Evolutionary conservation across 129 eudicot species (phyloP).

Genomic region (Sambucus nigra): DNA sequence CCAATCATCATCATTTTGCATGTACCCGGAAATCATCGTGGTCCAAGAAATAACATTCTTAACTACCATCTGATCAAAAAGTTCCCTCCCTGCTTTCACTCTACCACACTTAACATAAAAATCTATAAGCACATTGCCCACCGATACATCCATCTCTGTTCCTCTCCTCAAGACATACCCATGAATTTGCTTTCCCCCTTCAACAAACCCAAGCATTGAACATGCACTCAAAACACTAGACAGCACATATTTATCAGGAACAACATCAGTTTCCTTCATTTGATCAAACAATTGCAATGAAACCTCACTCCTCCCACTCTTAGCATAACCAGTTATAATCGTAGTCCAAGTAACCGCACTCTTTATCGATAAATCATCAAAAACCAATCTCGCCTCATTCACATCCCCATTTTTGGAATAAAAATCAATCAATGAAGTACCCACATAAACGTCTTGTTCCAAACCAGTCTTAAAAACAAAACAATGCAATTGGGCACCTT

Average conservation of each 20-base stretch:
- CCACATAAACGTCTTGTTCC: slow-evolving; percentile 49
- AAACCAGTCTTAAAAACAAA: slow-evolving; percentile 40
- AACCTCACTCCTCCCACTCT: slow-evolving; percentile 39
- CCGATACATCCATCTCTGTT: slow-evolving; percentile 44
- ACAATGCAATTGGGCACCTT: slow-evolving; percentile 41
- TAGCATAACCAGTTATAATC: slow-evolving; percentile 42
- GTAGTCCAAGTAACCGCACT: slow-evolving; percentile 54
- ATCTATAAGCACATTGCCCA: slow-evolving; percentile 52
- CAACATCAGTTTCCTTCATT: slow-evolving; percentile 37
- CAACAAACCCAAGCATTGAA: slow-evolving; percentile 30
- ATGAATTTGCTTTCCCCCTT: slow-evolving; percentile 59
- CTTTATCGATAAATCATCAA: slow-evolving; percentile 31
- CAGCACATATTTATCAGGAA: slow-evolving; percentile 48
- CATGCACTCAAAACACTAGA: slow-evolving; percentile 58
- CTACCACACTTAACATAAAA: slow-evolving; percentile 57
- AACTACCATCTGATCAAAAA: slow-evolving; percentile 44
- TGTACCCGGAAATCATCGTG: slow-evolving; percentile 66
- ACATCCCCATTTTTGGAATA: slow-evolving; percentile 37
- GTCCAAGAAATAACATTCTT: slow-evolving; percentile 63
- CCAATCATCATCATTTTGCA: slow-evolving; percentile 41
- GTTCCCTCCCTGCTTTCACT: slow-evolving; percentile 27
- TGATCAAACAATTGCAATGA: slow-evolving; percentile 36
- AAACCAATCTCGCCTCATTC: slow-evolving; percentile 42
- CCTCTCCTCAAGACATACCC: slow-evolving; percentile 45
- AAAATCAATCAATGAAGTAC: slow-evolving; percentile 47